phyloP scores from a whole-genome alignment of 495 filamentous ascomycete species.

The Aspergillus wentii region DNA sequence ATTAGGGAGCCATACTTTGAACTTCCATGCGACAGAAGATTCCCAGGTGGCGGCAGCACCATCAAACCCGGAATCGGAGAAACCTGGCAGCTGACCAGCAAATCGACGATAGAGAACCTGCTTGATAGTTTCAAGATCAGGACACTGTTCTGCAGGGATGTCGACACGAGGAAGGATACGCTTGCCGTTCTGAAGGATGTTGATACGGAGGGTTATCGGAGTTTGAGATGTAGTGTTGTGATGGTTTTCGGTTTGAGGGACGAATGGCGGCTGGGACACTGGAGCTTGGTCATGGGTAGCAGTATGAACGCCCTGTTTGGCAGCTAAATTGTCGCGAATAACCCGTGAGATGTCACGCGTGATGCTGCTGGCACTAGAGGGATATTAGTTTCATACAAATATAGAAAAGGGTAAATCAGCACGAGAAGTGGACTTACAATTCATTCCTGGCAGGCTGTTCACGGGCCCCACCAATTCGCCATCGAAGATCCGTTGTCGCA shows the following conservation, averaged over 20 bases:
- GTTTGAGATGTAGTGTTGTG: conserved; percentile 4
- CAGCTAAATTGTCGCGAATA: conserved; percentile 35
- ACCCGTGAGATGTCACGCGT: conserved; percentile 40
- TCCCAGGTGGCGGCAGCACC: conserved; percentile 7
- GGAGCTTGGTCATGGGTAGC: conserved; percentile 8
- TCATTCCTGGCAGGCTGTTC: conserved; percentile 27
- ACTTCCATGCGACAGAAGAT: conserved; percentile 22
- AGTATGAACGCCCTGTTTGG: conserved; percentile 14
- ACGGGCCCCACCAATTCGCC: conserved; percentile 33
- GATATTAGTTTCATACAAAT: conserved; percentile 2
- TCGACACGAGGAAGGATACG: conserved; percentile 36
- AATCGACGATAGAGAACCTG: conserved; percentile 29
- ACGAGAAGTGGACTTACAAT: conserved; percentile 28
- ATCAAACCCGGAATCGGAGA: conserved; percentile 12
- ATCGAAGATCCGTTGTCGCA: conserved; percentile 21
- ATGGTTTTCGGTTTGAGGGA: conserved; percentile 9
- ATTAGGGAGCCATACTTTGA: conserved; percentile 37
- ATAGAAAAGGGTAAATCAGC: background rate
- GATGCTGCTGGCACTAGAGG: conserved; percentile 36
- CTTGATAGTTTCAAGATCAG: conserved; percentile 27
- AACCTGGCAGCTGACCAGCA: conserved; percentile 25
- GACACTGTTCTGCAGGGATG: conserved; percentile 30
- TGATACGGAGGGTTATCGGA: conserved; percentile 32
- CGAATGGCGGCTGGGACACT: conserved; percentile 12
- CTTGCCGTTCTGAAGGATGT: conserved; percentile 37